These are phyloP conservation scores for Phytophthora lateralis DNA, from an alignment of 352 stramenopile species.

Conservation along the genomic window DNA sequence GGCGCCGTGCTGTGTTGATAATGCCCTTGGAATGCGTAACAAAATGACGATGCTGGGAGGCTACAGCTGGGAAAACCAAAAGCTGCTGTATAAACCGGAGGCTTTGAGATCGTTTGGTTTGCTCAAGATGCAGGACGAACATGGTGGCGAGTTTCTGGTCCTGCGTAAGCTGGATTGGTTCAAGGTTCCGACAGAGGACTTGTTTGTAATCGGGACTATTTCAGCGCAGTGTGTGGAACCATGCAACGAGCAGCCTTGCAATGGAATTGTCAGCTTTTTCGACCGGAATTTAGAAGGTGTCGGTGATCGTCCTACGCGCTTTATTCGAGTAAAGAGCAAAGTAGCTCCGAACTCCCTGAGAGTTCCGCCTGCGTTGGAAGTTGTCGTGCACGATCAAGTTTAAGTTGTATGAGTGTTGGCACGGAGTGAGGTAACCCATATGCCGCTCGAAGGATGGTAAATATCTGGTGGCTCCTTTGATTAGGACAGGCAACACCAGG, in stretches of 20 bases:
- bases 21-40: constrained; percentile 8
- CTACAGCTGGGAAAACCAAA: constrained; percentile 17
- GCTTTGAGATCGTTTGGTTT: constrained; percentile 26
- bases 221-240: constrained; percentile 13
- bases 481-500: too few species aligned
- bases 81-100: constrained; percentile 16
- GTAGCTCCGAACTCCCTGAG: not conserved
- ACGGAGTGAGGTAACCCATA: too few species aligned
- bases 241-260: constrained; percentile 15
- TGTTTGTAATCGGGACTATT: constrained; percentile 20
- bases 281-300: not conserved
- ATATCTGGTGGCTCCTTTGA: too few species aligned
- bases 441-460: too few species aligned
- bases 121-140: constrained; percentile 24
- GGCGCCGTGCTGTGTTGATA: constrained; percentile 23
- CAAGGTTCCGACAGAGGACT: constrained; percentile 1
- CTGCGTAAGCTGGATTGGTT: constrained; percentile 22
- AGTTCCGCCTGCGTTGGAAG: not conserved
- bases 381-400: not conserved
- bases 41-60: constrained; percentile 28
- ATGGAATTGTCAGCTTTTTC: constrained; percentile 17
- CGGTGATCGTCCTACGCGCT: not conserved
- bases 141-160: constrained; percentile 16
- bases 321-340: constrained; percentile 12
- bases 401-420: too few species aligned